Evolutionary conservation across 768 basidiomycete genomes (phyloP).

Genomic region (Exsudoporus frostii): DNA sequence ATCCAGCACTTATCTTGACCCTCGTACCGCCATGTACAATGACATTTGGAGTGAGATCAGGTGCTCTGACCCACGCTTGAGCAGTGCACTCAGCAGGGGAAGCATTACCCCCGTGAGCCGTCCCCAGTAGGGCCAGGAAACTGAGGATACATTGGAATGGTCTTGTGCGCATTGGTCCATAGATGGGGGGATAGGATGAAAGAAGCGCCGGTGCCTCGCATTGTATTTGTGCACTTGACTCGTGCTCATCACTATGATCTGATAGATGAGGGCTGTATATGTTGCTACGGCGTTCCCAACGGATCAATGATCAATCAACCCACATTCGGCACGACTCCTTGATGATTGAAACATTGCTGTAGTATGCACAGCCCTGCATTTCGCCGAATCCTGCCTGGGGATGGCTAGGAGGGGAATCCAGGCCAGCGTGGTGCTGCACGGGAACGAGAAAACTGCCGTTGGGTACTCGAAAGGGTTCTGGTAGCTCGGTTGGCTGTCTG

Average conservation of each 20-base stretch:
- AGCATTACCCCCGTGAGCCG: not conserved
- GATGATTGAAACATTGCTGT: no score
- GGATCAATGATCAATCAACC: not conserved
- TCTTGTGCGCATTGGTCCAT: not conserved
- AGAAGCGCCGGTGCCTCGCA: not conserved
- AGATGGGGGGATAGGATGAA: not conserved
- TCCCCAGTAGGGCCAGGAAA: conserved; percentile 1
- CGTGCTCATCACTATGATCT: not conserved
- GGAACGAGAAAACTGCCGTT: no score
- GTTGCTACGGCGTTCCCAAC: not conserved
- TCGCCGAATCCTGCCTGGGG: no score
- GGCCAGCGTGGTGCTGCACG: no score
- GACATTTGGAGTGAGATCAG: conserved; percentile 13
- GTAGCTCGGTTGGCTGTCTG: no score
- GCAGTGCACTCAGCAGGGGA: not conserved
- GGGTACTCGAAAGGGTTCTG: no score
- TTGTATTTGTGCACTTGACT: not conserved
- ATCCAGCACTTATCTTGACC: conserved; percentile 14
- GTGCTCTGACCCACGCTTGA: conserved; percentile 18
- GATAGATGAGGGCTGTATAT: no score
- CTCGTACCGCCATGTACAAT: conserved; percentile 13
- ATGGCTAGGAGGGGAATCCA: no score
- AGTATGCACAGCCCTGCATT: no score
- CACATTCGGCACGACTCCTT: not conserved
- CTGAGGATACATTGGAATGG: not conserved